Evolutionary conservation across 1,284 basidiomycete genomes (phyloP).

Genomic region (Grifola frondosa): DNA sequence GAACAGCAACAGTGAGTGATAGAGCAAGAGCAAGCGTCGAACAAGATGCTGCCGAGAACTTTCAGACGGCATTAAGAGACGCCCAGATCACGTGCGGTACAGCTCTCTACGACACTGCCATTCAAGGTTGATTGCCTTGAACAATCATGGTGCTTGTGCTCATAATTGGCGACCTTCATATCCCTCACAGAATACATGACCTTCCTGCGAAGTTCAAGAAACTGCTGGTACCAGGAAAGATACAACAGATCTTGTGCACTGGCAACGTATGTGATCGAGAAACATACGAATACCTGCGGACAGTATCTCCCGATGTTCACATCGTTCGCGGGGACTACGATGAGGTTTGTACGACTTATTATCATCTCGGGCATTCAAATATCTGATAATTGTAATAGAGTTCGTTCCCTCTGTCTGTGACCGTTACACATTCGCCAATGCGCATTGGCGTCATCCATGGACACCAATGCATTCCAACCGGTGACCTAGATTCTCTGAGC

Average conservation of each 20-base stretch:
- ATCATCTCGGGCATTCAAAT: not conserved
- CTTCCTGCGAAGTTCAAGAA: slow-evolving; percentile 97
- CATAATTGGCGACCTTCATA: slow-evolving; percentile 93
- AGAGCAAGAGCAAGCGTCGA: too few relatives aligned
- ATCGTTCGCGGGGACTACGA: slow-evolving; percentile 96
- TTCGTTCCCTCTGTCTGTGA: slow-evolving; percentile 80
- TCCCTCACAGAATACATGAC: slow-evolving; percentile 87
- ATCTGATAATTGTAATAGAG: slow-evolving; percentile 44
- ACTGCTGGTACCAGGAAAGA: slow-evolving; percentile 94
- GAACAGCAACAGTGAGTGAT: too few relatives aligned
- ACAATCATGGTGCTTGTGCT: slow-evolving; percentile 79
- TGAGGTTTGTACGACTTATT: slow-evolving; percentile 56
- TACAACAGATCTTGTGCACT: slow-evolving; percentile 96
- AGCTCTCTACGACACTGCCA: too few relatives aligned
- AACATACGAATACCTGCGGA: slow-evolving; percentile 95
- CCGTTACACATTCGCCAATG: slow-evolving; percentile 84
- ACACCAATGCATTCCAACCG: slow-evolving; percentile 91
- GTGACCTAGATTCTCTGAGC: slow-evolving; percentile 86
- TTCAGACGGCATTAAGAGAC: too few relatives aligned
- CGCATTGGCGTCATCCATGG: slow-evolving; percentile 94
- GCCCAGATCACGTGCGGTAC: too few relatives aligned
- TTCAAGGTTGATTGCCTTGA: too few relatives aligned
- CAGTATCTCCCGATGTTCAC: slow-evolving; percentile 93
- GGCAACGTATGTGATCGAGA: slow-evolving; percentile 98
- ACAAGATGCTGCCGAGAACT: too few relatives aligned